These are phyloP conservation scores for Zanthoxylum bungeanum DNA, from an alignment of 345 rosid species.

Conservation along the genomic window DNA sequence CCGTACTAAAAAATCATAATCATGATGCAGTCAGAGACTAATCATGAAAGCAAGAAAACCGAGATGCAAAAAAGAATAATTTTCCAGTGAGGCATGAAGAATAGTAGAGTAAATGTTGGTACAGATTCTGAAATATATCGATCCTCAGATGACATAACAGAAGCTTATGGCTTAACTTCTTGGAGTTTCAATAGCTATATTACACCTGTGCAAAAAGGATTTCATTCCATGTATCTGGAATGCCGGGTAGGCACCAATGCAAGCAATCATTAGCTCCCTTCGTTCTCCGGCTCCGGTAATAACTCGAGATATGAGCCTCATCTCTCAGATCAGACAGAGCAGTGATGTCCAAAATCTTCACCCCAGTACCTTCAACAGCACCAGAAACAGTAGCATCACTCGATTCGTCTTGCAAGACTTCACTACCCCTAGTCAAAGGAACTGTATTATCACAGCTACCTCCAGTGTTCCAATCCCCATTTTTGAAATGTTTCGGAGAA, in stretches of 20 bases:
- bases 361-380: constrained; percentile 54
- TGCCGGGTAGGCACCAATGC: constrained; percentile 95
- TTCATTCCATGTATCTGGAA: constrained; percentile 86
- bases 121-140: no score
- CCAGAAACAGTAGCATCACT: constrained; percentile 49
- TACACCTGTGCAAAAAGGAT: constrained; percentile 57
- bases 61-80: no score
- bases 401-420: constrained; percentile 46
- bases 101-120: no score
- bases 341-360: constrained; percentile 68
- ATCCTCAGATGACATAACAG: no score
- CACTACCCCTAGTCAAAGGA: constrained; percentile 49
- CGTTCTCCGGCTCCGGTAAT: constrained; percentile 39
- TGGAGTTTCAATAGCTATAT: no score
- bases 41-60: no score
- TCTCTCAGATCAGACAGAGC: constrained; percentile 67
- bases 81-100: no score
- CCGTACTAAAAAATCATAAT: no score
- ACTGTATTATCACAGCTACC: constrained; percentile 67
- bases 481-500: constrained; percentile 67
- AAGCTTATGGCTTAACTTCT: no score
- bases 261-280: constrained; percentile 76
- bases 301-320: constrained; percentile 64
- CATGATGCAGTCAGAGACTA: no score
- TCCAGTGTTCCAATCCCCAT: constrained; percentile 83